A percentile compares a stretch with the other conserved stretches of the same genome.
These are phyloP conservation scores for Rauvolfia tetraphylla DNA, from an alignment of 257 asterid species.

Conservation along the genomic window DNA sequence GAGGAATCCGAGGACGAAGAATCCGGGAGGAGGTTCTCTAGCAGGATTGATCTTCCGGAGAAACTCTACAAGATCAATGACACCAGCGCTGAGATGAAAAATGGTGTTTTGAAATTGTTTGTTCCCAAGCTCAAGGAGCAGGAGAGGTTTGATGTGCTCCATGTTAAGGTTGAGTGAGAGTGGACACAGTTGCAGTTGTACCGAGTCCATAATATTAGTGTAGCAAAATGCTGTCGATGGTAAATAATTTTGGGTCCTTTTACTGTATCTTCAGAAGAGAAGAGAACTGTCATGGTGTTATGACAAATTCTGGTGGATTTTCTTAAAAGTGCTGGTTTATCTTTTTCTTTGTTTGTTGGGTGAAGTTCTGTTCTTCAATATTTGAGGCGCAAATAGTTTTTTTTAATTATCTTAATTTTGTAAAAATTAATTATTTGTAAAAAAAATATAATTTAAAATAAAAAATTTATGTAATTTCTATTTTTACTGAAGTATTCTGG, in stretches of 20 bases:
- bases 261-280: neutral
- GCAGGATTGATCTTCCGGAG: conserved; percentile 58
- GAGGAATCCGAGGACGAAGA: conserved; percentile 45
- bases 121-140: conserved; percentile 54
- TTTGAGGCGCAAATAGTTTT: no score
- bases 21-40: conserved; percentile 33
- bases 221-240: neutral
- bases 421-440: no score
- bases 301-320: no score
- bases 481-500: no score
- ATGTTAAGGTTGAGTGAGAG: conserved; percentile 21
- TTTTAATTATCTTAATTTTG: no score
- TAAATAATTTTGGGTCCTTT: neutral
- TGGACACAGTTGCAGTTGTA: neutral
- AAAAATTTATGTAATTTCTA: no score
- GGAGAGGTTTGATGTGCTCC: conserved; percentile 49
- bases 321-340: no score
- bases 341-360: no score
- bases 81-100: conserved; percentile 62
- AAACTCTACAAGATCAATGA: conserved; percentile 43
- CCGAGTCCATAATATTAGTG: neutral
- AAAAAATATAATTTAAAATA: no score
- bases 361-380: no score
- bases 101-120: conserved; percentile 54
- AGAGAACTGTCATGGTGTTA: no score